These are phyloP conservation scores for Rhodotorula diobovata DNA, from an alignment of 768 basidiomycete genomes.

Conservation along the genomic window DNA sequence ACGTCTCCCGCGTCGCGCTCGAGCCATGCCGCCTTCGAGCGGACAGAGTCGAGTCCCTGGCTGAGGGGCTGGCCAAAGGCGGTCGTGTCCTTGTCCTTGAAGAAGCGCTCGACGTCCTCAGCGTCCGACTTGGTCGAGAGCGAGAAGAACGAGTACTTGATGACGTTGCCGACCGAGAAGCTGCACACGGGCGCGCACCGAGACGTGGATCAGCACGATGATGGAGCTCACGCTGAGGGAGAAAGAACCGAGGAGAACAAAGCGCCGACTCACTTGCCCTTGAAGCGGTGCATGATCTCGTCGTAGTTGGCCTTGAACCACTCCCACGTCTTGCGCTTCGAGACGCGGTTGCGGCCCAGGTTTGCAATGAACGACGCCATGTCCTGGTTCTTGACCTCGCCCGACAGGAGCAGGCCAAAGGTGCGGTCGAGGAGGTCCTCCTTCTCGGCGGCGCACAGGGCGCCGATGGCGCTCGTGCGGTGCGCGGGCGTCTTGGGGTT, in stretches of 20 bases:
- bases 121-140: slow-evolving; percentile 68
- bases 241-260: too few species aligned
- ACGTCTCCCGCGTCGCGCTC: slow-evolving; percentile 47
- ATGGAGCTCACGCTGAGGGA: not conserved
- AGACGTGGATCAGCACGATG: not conserved
- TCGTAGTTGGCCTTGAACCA: slow-evolving; percentile 56
- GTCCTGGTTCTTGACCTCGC: slow-evolving; percentile 56
- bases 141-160: slow-evolving; percentile 50
- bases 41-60: slow-evolving; percentile 66
- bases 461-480: slow-evolving; percentile 61
- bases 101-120: slow-evolving; percentile 63
- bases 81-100: slow-evolving; percentile 60
- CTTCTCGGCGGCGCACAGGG: slow-evolving; percentile 62
- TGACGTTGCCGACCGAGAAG: slow-evolving; percentile 54
- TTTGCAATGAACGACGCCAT: slow-evolving; percentile 62
- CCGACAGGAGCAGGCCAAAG: slow-evolving; percentile 50
- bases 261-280: slow-evolving; percentile 47
- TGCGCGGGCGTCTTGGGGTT: slow-evolving; percentile 70
- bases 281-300: slow-evolving; percentile 58
- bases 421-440: slow-evolving; percentile 52
- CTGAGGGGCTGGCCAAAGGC: slow-evolving; percentile 63
- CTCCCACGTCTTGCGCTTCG: slow-evolving; percentile 56
- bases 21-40: slow-evolving; percentile 60
- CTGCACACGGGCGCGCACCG: not conserved
- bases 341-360: slow-evolving; percentile 57